phyloP scores from a whole-genome alignment of 306 rosid genomes.

The Biancaea sappan region DNA sequence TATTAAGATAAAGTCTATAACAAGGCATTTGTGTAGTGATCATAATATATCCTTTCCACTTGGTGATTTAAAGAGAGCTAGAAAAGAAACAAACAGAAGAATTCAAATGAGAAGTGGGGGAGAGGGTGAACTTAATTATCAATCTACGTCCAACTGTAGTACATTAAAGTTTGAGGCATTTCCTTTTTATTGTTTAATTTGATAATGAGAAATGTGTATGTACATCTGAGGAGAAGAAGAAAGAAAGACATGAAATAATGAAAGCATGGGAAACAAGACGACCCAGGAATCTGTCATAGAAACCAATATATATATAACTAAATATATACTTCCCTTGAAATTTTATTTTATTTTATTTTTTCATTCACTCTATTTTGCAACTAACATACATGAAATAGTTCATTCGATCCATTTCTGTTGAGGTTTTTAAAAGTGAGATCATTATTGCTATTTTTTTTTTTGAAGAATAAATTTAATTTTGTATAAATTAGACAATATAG shows the following conservation, averaged over 20 bases:
- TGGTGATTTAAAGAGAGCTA: background rate
- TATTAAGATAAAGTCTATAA: background rate
- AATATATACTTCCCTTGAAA: no score
- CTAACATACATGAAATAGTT: no score
- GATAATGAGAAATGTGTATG: slow-evolving; percentile 24
- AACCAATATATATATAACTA: no score
- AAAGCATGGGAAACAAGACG: background rate
- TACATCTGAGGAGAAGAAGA: slow-evolving; percentile 7
- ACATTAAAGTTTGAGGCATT: slow-evolving; percentile 11
- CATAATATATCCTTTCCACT: background rate
- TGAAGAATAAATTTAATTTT: background rate
- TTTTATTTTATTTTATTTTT: no score
- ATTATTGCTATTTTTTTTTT: background rate
- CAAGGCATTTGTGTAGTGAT: background rate
- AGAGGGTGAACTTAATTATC: background rate
- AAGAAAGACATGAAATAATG: slow-evolving; percentile 4
- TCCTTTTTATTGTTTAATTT: background rate
- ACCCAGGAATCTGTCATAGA: background rate
- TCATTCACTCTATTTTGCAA: no score
- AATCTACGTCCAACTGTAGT: slow-evolving; percentile 17
- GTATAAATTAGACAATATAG: background rate
- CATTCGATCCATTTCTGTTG: background rate
- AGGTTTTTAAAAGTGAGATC: no score
- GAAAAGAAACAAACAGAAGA: slow-evolving; percentile 12
- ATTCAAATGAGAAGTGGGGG: slow-evolving; percentile 4